Evolutionary conservation across 306 rosid species (phyloP).

Genomic region (Glycyrrhiza uralensis): DNA sequence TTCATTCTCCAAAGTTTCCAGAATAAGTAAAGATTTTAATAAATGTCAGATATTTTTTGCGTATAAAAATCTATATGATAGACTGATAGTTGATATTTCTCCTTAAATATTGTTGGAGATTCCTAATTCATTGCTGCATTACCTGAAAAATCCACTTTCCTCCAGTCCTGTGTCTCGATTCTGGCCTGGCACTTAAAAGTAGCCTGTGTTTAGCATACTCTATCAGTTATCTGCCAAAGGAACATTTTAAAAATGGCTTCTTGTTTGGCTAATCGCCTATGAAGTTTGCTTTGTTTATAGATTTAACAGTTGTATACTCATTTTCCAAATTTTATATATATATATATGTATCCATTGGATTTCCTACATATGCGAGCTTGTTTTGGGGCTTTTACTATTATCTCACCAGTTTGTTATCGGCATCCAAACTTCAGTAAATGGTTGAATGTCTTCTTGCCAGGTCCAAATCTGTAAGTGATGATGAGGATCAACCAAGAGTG

Average conservation of each 20-base stretch:
- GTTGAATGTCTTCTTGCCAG: constrained; percentile 38
- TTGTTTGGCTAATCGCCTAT: not conserved
- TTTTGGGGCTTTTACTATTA: constrained; percentile 8
- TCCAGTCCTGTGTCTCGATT: not conserved
- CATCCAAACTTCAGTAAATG: constrained; percentile 4
- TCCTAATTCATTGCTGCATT: not conserved
- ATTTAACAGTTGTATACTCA: not conserved
- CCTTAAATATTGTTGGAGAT: not conserved
- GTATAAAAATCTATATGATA: not conserved
- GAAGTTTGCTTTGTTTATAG: not conserved
- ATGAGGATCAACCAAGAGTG: constrained; percentile 57
- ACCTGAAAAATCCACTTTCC: constrained; percentile 13
- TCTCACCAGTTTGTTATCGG: not conserved
- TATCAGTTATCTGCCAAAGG: not conserved
- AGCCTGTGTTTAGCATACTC: not conserved
- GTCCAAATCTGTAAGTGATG: constrained; percentile 39
- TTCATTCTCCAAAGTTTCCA: constrained; percentile 12
- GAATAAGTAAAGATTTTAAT: not conserved
- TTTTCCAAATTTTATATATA: not conserved
- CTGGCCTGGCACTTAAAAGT: not conserved
- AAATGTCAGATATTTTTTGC: not conserved
- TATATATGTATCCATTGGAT: not conserved
- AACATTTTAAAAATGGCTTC: constrained; percentile 5
- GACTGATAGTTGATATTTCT: not conserved
- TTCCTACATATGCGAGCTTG: not conserved